A percentile compares a stretch with the other conserved stretches of the same genome.
Conservation (phyloP, 441 rosid genomes). For the Populus hybrid region DNA sequence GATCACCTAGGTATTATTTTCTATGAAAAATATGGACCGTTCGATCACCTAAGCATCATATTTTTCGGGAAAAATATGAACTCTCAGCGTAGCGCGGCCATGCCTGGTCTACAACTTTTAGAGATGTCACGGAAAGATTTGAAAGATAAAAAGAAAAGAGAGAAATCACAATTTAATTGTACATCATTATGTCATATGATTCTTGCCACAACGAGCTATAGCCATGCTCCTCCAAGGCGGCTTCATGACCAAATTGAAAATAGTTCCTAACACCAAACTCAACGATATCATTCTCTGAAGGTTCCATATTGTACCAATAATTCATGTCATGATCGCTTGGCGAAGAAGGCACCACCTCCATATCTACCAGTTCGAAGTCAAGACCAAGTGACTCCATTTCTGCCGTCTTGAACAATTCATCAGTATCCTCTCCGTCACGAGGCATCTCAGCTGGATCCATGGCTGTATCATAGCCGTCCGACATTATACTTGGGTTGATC, state of each 20-base stretch:
- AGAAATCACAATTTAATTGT: not conserved
- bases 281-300: not conserved
- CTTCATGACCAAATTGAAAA: not conserved
- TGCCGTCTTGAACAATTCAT: not conserved
- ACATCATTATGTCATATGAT: not conserved
- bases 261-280: not conserved
- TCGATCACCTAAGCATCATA: too few relatives aligned
- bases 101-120: not conserved
- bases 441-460: not conserved
- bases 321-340: not conserved
- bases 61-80: too few relatives aligned
- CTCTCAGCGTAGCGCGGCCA: too few relatives aligned
- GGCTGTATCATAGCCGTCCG: not conserved
- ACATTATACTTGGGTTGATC: not conserved
- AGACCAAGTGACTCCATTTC: not conserved
- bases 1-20: too few relatives aligned
- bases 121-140: not conserved
- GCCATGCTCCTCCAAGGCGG: not conserved
- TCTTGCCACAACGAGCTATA: not conserved
- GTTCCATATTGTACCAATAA: not conserved
- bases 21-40: too few relatives aligned
- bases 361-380: not conserved
- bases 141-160: too few relatives aligned
- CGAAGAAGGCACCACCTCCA: not conserved
- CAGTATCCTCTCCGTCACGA: not conserved